phyloP scores from a whole-genome alignment of 441 rosid species.

The Populus hybrid region DNA sequence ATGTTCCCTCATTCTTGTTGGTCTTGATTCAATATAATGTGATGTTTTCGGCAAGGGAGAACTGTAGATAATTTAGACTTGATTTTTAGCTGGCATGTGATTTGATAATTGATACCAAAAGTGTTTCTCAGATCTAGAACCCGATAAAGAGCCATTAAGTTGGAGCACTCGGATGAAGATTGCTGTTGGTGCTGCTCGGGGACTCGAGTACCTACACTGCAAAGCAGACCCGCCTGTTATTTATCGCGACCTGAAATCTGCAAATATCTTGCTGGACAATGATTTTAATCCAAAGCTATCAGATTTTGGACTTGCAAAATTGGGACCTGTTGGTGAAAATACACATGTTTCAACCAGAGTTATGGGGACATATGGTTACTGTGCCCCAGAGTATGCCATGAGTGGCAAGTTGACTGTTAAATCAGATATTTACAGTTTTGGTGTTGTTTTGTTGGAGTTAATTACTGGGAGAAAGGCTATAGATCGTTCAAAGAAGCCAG shows the following conservation, averaged over 20 bases:
- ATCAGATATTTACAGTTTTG: conserved; percentile 94
- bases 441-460: conserved; percentile 82
- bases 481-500: conserved; percentile 66
- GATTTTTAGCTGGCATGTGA: neutral
- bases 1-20: neutral
- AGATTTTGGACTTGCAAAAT: too few species aligned
- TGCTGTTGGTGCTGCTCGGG: conserved; percentile 95
- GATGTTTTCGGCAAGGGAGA: neutral
- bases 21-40: neutral
- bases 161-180: conserved; percentile 95
- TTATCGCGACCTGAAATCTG: conserved; percentile 88
- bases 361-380: too few species aligned
- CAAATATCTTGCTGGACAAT: conserved; percentile 70
- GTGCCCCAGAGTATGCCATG: too few species aligned
- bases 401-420: conserved; percentile 84
- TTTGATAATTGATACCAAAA: neutral
- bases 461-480: conserved; percentile 92
- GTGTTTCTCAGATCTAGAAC: conserved; percentile 52
- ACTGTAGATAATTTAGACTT: neutral
- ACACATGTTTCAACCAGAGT: too few species aligned
- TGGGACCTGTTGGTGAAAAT: too few species aligned
- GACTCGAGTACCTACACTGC: conserved; percentile 85
- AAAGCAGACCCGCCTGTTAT: conserved; percentile 96
- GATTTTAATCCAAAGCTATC: too few species aligned
- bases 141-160: conserved; percentile 67